Evolutionary conservation across 768 basidiomycete genomes (phyloP), one percentile per base, ranked within the genome.

Genomic region (Amanita pseudoporphyria): DNA sequence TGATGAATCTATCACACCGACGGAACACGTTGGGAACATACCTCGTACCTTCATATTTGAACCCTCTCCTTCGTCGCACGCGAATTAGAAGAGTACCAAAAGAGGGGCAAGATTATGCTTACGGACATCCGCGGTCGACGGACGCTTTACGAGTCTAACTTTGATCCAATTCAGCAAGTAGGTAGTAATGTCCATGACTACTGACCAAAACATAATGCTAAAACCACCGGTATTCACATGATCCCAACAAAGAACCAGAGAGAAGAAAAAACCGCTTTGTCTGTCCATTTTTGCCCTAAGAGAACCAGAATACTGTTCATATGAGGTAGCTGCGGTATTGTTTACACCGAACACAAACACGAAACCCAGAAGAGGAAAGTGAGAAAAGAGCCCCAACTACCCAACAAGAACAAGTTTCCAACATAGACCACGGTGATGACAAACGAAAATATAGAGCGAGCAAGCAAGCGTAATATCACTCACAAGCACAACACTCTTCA

Each of bases 121-220:
- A 43, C 9, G 26, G n/a, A 13, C 41, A 43, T 43, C 28, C 24
- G 41, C 41, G 26, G 41, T n/a, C 16, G 28, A 28, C 9, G 28
- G 41, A n/a, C 16, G 39, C 21, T 26, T 28, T 26, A 43, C 5
- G 26, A 33, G 31, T 45, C 44, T 45, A 45, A 45, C 44, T 45
- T 35, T 45, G 44, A 45, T 45, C 32, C 13, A 33, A 45, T 45
- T 45, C 31, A 45, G 44, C 21, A 35, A 45, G 43, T 32, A 41
- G 9, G 40, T 41, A 32, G 44, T 45, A 33, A 32, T 31, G 33
- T 33, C 32, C 32, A 26, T 43, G 41, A 45, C 44, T 45, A 33
- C 44, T 28, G 45, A 46, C 45, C 45, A 46, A 46, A 46, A 32
- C 28, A 37, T 28, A 28, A 28, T 16, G 28, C 43, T 19, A 36